A percentile compares a stretch with the other conserved stretches of the same genome.
These are phyloP conservation scores for Sambucus nigra DNA, from an alignment of 129 eudicot genomes.

Conservation along the genomic window DNA sequence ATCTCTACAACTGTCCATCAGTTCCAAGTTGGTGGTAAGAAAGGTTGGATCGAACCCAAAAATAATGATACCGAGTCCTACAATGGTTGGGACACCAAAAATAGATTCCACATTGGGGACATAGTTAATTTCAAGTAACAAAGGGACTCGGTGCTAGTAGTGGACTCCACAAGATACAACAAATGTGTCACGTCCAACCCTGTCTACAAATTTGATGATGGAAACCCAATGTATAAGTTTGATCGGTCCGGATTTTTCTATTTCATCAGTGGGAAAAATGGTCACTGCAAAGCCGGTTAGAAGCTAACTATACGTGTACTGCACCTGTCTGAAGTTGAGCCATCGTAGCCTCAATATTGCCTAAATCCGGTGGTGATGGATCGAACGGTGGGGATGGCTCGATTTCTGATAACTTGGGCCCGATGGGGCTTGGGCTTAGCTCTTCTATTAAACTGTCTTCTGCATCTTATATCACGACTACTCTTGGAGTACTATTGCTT, in stretches of 20 bases:
- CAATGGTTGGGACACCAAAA: constrained; percentile 39
- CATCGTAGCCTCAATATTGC: constrained; percentile 19
- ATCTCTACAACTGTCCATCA: constrained; percentile 15
- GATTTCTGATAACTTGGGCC: constrained; percentile 14
- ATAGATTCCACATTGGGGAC: constrained; percentile 47
- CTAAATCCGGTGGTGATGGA: constrained; percentile 8
- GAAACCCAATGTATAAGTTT: constrained; percentile 28
- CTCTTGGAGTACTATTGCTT: no score
- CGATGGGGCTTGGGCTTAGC: constrained; percentile 3
- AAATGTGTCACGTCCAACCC: constrained; percentile 33
- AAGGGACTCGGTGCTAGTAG: constrained; percentile 48
- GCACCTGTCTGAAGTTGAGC: constrained; percentile 21
- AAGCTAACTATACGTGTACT: constrained; percentile 29
- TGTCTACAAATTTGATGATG: constrained; percentile 30
- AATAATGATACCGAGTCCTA: constrained; percentile 25
- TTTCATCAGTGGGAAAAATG: no score
- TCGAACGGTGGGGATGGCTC: constrained; percentile 11
- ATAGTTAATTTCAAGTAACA: constrained; percentile 42
- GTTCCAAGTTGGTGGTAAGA: constrained; percentile 27
- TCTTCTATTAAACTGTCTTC: constrained; percentile 9
- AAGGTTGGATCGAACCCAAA: constrained; percentile 33
- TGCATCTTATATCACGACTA: constrained; percentile 28
- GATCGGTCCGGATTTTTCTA: constrained; percentile 34
- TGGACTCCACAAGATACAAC: constrained; percentile 20
- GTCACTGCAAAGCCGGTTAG: constrained; percentile 39